Conservation (phyloP, 2,329 filamentous ascomycete species). For the Akanthomyces lecanii region DNA sequence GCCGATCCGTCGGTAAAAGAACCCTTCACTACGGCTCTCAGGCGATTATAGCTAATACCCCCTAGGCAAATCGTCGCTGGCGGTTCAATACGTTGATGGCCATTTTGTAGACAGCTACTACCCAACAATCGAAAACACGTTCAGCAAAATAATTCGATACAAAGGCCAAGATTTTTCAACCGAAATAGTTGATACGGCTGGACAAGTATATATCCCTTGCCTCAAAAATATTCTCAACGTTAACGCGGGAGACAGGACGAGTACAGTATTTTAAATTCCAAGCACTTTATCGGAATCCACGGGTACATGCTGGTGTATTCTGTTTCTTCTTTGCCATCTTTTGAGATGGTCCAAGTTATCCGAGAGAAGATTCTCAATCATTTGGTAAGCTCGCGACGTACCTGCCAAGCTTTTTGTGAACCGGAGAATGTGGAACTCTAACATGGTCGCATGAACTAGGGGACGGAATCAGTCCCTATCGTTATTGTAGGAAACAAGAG, state of each 20-base stretch:
- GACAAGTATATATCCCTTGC: constrained; percentile 60
- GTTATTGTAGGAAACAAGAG: constrained; percentile 97
- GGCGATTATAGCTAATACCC: neutral
- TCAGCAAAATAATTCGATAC: constrained; percentile 89
- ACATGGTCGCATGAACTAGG: constrained; percentile 45
- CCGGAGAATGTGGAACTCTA: neutral
- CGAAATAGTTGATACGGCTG: constrained; percentile 97
- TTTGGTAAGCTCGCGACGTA: constrained; percentile 56
- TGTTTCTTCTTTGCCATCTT: constrained; percentile 88
- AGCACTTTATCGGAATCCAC: constrained; percentile 98
- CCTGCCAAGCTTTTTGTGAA: neutral
- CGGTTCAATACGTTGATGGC: constrained; percentile 93
- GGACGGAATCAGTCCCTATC: constrained; percentile 86
- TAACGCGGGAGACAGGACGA: constrained; percentile 63
- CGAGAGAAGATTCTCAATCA: constrained; percentile 97
- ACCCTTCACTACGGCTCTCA: neutral
- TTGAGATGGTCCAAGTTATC: constrained; percentile 96
- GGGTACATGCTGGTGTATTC: constrained; percentile 98
- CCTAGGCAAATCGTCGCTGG: constrained; percentile 92
- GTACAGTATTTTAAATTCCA: constrained; percentile 96
- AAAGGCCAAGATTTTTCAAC: constrained; percentile 92
- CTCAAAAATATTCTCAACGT: neutral
- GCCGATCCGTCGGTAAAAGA: constrained; percentile 69
- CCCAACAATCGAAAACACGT: constrained; percentile 98
- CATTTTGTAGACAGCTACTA: constrained; percentile 99